Evolutionary conservation across 192 early-diverging fungal species (phyloP), one percentile per base, ranked within the genome.

Genomic region (Ambispora gerdemannii): DNA sequence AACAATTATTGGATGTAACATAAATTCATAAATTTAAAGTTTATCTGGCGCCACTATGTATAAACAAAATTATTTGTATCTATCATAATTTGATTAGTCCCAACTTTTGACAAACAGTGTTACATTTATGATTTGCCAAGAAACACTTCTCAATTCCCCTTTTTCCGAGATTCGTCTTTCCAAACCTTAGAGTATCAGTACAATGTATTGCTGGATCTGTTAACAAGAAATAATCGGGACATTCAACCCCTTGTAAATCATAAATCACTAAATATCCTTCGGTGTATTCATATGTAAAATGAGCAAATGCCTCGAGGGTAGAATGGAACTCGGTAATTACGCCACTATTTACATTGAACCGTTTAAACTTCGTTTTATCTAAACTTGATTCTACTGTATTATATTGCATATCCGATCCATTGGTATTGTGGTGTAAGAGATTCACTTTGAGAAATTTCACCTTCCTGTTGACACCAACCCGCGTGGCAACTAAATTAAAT

Each of bases 261-360:
- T 32, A 64, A 49, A 64, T 25, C 19, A 64, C 38, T 49, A 64
- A 43, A 64, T 49, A 64, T 47, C 43, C 43, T 38, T 64, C 25
- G 33, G 63, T 64, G 36, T 64, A 30, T 28, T 47, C 63, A 49
- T 64, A 64, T 13, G 63, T 64, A 17, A 64, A 64, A 64, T 64
- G 63, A 3, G 38, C 63, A 64, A 64, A 64, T 64, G 63, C 63
- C 20, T 64, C 63, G 24, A 64, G 38, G 27, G n/a, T 4, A 64
- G 60, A 34, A 34, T 22, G 60, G 20, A 31, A 19, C 20, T 31
- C 24, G 1, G 22, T 36, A 62, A 62, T 62, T 36, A 62, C 30
- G 3, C 60, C 60, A 36, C 60, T 62, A 33, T 62, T 62, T n/a
- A 28, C 30, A 62, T 62, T 62, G 32, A 62, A 62, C 24, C 60